phyloP scores from a whole-genome alignment of 2,329 filamentous ascomycete genomes.

The Tolypocladium pustulatum region DNA sequence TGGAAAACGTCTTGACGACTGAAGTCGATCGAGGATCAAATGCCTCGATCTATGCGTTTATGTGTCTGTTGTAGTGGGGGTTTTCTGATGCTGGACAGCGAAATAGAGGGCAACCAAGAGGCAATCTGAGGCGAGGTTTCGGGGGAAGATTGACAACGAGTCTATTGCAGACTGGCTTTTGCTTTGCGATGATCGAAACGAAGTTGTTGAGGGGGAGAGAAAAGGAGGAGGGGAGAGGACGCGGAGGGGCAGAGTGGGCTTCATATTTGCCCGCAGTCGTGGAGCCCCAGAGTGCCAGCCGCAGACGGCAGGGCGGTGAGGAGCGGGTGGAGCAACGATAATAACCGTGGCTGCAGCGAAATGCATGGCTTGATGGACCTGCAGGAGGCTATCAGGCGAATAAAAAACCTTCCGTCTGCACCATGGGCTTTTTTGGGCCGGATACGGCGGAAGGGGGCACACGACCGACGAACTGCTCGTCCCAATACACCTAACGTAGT shows the following conservation, averaged over 20 bases:
- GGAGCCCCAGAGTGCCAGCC: background rate
- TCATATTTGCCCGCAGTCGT: background rate
- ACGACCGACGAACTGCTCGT: too few relatives aligned
- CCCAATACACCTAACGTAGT: background rate
- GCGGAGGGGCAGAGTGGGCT: background rate
- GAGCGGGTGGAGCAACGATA: background rate
- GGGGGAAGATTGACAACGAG: background rate
- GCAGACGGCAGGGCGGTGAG: background rate
- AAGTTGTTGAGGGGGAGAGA: background rate
- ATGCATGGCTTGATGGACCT: background rate
- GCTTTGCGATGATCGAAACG: background rate
- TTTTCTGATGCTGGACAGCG: background rate
- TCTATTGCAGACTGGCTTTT: background rate
- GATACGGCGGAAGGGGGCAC: background rate
- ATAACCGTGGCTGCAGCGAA: background rate
- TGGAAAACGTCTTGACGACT: conserved; percentile 93
- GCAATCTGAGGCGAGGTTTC: background rate
- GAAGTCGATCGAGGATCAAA: conserved; percentile 41
- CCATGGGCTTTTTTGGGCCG: background rate
- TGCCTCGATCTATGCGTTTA: conserved; percentile 36
- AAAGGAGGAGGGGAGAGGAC: background rate
- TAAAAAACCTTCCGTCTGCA: background rate
- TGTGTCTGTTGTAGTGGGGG: conserved; percentile 6
- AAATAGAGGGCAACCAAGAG: background rate
- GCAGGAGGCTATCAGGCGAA: background rate